Evolutionary conservation across 352 stramenopile genomes (phyloP), one percentile per base, ranked within the genome.

Genomic region (Pythium plurisporium): DNA sequence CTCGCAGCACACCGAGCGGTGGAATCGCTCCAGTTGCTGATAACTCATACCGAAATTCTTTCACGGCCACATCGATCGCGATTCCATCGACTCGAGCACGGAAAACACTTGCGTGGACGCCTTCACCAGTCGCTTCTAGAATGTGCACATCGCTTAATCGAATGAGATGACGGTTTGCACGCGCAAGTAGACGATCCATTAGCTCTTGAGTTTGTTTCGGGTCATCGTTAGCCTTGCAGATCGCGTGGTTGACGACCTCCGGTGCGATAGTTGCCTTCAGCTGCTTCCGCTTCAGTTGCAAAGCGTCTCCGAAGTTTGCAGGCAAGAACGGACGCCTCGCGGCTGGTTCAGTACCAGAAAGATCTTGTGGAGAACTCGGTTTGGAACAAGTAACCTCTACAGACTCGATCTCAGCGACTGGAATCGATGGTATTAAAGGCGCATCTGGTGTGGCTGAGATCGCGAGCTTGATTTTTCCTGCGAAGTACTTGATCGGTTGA

Each of bases 261-360:
- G 53, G 60, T 1, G n/a, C 46, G 10, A 68, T 38, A 1, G 42
- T 63, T 0, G 60, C 38, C 26, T 59, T 59, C 19, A 68, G 53
- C 27, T 68, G 60, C 40, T 59, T 55, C 9, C 60, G 53, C 31
- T 68, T 58, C 7, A 59, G 53, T 40, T 68, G 60, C 11, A 68
- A 27, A 0, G 54, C 60, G 6, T 62, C 37, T 5, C 47, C 54
- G 23, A 68, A 46, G 31, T 67, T 58, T 15, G 22, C 36, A 19
- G 51, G 40, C 19, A 59, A 34, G 37, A 59, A 37, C 22, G 53
- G 22, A 6, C 42, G 59, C 25, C 42, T 23, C 11, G 33, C 27
- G 27, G 37, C 31, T 8, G n/a, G 40, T 29, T 11, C n/a, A 23
- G 23, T n/a, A 41, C 20, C 33, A 15, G 15, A 38, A 10, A 15